Evolutionary conservation across 345 rosid genomes (phyloP), one percentile per base, ranked within the genome.

Genomic region (Ceriops tagal): DNA sequence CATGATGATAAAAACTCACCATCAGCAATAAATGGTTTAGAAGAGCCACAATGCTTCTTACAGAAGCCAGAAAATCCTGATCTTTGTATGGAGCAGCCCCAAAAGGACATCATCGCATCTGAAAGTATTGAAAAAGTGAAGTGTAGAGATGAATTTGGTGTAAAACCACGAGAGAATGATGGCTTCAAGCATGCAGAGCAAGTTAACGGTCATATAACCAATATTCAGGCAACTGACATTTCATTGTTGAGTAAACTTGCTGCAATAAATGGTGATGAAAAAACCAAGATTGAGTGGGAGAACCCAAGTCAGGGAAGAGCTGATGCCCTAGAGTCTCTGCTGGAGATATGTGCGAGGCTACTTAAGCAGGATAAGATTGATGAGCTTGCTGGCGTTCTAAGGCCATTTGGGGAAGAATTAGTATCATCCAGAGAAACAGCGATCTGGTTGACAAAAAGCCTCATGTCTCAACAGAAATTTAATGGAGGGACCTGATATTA

Each of bases 341-440:
- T 95, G 1, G 99, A 95, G 85, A 80, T 90, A 47, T 95, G 99
- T 53, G 99, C 98, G 5, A 74, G 83, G 83, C 85, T 95, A 53
- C 92, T 95, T 57, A 92, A 87, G 82, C 93, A 92, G 63, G 96
- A 92, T 55, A 92, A 92, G 67, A 74, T 83, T 16, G 92, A 95
- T n/a, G 99, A 95, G 69, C 96, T 95, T 56, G 72, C 96, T 13
- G 96, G 98, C 52, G 87, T 95, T 73, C 87, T 92, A 35, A 84
- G 85, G 70, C 99, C 99, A 34, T 95, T 95, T 51, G 97, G 98
- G 3, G 96, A 89, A 74, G 99, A 95, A 70, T 77, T 77, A 11
- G 96, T 90, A 5, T 95, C 99, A 5, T 93, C 99, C 0, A 90
- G 97, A 70, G 99, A 95, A 76, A 95, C 99, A n/a, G 99, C 99